These are phyloP conservation scores for Beta vulgaris DNA, from an alignment of 148 eudicot genomes.

Conservation along the genomic window DNA sequence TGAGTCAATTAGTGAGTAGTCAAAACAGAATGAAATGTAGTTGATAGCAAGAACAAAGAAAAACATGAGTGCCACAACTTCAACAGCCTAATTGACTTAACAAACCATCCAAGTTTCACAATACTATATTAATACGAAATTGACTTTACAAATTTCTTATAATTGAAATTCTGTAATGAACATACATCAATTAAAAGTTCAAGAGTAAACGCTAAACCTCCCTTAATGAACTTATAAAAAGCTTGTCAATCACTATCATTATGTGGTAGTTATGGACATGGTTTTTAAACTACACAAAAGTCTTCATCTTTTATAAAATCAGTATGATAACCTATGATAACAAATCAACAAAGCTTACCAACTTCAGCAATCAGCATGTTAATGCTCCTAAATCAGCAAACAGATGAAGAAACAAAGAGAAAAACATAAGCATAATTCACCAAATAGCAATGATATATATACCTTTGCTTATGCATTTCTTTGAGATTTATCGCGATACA, in stretches of 20 bases:
- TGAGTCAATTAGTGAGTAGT: not conserved
- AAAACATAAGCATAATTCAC: not conserved
- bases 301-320: not conserved
- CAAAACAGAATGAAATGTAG: not conserved
- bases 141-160: not conserved
- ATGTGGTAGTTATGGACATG: not conserved
- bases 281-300: not conserved
- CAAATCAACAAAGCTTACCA: not conserved
- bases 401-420: not conserved
- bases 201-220: not conserved
- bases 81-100: constrained; percentile 11
- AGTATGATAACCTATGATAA: not conserved
- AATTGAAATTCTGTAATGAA: not conserved
- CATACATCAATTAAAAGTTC: not conserved
- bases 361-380: not conserved
- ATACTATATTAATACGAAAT: not conserved
- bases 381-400: not conserved
- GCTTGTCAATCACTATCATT: constrained; percentile 11
- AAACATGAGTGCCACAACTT: not conserved
- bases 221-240: not conserved
- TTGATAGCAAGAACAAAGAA: not conserved
- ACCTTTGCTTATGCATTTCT: constrained; percentile 64
- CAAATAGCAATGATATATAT: constrained; percentile 8
- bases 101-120: not conserved
- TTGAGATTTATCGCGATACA: constrained; percentile 43